Evolutionary conservation across 192 early-diverging fungal species (phyloP), one percentile per base, ranked within the genome.

Genomic region (Backusella morwellensis): DNA sequence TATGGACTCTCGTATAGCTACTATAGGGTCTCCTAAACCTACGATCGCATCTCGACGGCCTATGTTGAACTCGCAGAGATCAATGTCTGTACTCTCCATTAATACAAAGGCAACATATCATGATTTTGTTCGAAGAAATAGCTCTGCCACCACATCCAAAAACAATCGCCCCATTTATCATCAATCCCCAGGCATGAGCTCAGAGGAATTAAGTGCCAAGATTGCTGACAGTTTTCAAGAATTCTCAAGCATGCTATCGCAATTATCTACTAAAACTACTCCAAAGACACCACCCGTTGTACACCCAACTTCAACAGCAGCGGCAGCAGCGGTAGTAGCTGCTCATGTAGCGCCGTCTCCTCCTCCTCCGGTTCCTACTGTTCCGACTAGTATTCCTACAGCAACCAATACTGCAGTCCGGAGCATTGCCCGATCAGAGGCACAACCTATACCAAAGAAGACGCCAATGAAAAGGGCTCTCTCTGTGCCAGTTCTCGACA

Each of bases 221-320:
- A 81, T 81, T 26, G 80, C 80, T 36, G 72, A 81, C 66, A 81
- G 72, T 70, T 81, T 77, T 59, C 76, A 81, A 42, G 54, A 81
- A 35, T 75, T 81, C 44, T 74, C 72, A 7, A 59, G 72, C 36
- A 78, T 78, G 77, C 26, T 78, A 9, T 68, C 41, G 7, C 70
- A 72, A 50, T 47, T 72, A 44, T 72, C 70, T 44, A 72, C 32
- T 12, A 68, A 35, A 19, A 38, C 32, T 11, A 68, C 36, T 17
- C 19, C 68, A 70, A 38, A 35, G 35, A 38, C 35, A 35, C 35
- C 35, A 70, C 36, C 38, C 26, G n/a, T 72, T 72, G 29, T 44
- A 35, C 29, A 47, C 70, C 40, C 44, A 29, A 14, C 70, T 26
- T 63, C 56, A 26, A n/a, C 26, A 29, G 56, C 56, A n/a, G 56